Evolutionary conservation across 2,329 filamentous ascomycete species (phyloP).

Genomic region (Sporothrix brunneoviolacea): DNA sequence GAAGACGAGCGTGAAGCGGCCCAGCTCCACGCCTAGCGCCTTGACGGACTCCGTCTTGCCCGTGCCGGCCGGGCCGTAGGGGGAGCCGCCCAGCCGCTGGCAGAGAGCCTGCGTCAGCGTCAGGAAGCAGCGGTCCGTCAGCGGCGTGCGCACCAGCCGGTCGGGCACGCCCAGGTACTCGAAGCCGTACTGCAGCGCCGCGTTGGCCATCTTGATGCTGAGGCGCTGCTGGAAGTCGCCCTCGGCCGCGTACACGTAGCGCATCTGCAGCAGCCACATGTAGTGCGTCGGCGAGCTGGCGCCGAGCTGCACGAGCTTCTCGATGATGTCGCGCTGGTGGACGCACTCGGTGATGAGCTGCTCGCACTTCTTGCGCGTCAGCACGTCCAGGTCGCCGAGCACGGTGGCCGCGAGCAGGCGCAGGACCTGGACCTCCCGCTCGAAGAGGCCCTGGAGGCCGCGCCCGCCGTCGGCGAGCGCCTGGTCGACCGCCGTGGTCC

Average conservation of each 20-base stretch:
- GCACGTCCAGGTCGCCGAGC: constrained; percentile 77
- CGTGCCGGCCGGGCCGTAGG: constrained; percentile 94
- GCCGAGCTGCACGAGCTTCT: constrained; percentile 70
- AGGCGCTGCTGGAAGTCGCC: constrained; percentile 78
- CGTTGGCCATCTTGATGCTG: constrained; percentile 94
- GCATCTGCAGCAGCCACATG: constrained; percentile 94
- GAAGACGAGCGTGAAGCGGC: constrained; percentile 96
- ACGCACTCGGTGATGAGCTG: constrained; percentile 98
- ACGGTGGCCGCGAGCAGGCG: constrained; percentile 83
- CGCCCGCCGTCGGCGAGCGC: constrained; percentile 64
- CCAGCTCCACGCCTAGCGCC: constrained; percentile 89
- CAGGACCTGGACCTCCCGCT: constrained; percentile 78
- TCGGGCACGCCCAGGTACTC: constrained; percentile 97
- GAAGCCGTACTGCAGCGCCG: constrained; percentile 90
- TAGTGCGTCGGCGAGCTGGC: constrained; percentile 75
- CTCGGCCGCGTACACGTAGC: constrained; percentile 79
- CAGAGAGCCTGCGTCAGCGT: constrained; percentile 94
- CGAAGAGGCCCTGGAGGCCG: constrained; percentile 60
- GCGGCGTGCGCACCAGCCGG: constrained; percentile 87
- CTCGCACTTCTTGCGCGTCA: constrained; percentile 93
- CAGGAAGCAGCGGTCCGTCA: constrained; percentile 97
- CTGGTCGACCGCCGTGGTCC: constrained; percentile 81
- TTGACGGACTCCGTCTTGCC: constrained; percentile 99
- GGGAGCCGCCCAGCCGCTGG: constrained; percentile 90
- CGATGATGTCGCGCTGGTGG: constrained; percentile 89